Base-by-base conservation (phyloP, 192 early-diverging fungal species). In the Coemansia sp. region DNA sequence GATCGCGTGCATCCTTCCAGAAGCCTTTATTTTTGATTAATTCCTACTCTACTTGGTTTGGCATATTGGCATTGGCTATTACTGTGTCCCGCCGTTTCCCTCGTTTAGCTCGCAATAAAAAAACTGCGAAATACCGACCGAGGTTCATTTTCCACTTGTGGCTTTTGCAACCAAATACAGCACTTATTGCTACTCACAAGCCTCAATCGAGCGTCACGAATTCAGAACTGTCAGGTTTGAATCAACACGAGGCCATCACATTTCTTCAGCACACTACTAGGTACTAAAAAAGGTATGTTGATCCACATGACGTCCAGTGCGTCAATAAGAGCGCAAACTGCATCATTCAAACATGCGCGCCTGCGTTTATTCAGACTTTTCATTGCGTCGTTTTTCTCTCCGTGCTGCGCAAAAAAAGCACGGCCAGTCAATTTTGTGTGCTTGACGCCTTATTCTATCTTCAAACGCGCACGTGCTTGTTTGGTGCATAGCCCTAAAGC, bases 311-410 rank as follows among this genome's bases (percentile, higher is more conserved):
- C 49, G 49, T 19, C 49, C 49, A 18, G 49, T 1, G n/a, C 20
- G 49, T 51, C 49, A 51, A 51, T 51, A 51, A 19, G 49, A 10
- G 22, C 18, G 11, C 49, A 18, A 11, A 23, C 8, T 51, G 49
- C 49, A n/a, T 51, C 49, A 51, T 23, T 45, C 41, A 45, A 45
- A n/a, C 41, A 45, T 45, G 41, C 41, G 16, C 41, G 41, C 41
- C 41, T 45, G 41, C 41, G 41, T 45, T 45, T 45, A 45, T 45
- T 45, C 41, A 45, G 41, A n/a, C 41, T n/a, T n/a, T 45, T n/a
- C 14, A 16, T 13, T 13, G 41, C 41, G 14, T 45, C 41, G 41
- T 43, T 10, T 45, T 45, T 13, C 41, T 14, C 41, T n/a, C 4
- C 41, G 41, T 45, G 41, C 41, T 45, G 41, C 41, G 41, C 41